Conservation (phyloP, 176 grass and related monocot genomes). For the Alopecurus myosuroides region DNA sequence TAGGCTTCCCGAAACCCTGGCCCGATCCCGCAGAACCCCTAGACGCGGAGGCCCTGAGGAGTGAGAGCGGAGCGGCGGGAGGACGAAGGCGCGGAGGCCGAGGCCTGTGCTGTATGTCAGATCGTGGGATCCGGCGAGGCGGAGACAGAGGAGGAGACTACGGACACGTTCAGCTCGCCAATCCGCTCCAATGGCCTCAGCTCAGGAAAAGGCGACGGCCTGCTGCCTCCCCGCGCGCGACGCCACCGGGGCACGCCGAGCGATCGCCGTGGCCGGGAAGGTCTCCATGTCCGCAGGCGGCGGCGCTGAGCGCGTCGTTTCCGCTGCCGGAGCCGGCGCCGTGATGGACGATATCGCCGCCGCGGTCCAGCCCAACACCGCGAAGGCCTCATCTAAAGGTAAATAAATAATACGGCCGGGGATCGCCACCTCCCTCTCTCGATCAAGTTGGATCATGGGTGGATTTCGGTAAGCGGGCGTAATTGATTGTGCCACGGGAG, state of each 20-base stretch:
- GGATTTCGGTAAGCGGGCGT: not conserved
- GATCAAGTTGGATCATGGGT: not conserved
- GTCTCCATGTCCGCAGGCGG: slow-evolving; percentile 21
- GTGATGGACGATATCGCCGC: slow-evolving; percentile 69
- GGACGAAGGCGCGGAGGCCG: slow-evolving; percentile 39
- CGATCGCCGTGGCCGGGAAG: slow-evolving; percentile 34
- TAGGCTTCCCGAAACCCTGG: slow-evolving; percentile 21
- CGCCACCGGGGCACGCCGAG: not conserved
- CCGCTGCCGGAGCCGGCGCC: slow-evolving; percentile 36
- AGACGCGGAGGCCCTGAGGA: not conserved
- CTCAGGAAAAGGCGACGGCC: slow-evolving; percentile 94
- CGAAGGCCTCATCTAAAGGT: slow-evolving; percentile 82
- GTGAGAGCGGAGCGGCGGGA: not conserved
- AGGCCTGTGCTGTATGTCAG: slow-evolving; percentile 93
- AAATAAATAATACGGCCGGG: not conserved
- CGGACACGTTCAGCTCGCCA: slow-evolving; percentile 88
- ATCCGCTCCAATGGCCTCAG: slow-evolving; percentile 98
- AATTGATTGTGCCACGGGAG: not conserved
- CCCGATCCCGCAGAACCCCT: slow-evolving; percentile 8
- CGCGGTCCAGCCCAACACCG: slow-evolving; percentile 44
- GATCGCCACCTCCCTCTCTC: not conserved
- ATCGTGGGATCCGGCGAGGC: slow-evolving; percentile 60
- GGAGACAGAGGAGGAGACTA: slow-evolving; percentile 79
- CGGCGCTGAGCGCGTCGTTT: slow-evolving; percentile 24
- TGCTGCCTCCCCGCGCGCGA: slow-evolving; percentile 37